Conservation (phyloP, 768 basidiomycete genomes). For the Glaciozyma martinii region DNA sequence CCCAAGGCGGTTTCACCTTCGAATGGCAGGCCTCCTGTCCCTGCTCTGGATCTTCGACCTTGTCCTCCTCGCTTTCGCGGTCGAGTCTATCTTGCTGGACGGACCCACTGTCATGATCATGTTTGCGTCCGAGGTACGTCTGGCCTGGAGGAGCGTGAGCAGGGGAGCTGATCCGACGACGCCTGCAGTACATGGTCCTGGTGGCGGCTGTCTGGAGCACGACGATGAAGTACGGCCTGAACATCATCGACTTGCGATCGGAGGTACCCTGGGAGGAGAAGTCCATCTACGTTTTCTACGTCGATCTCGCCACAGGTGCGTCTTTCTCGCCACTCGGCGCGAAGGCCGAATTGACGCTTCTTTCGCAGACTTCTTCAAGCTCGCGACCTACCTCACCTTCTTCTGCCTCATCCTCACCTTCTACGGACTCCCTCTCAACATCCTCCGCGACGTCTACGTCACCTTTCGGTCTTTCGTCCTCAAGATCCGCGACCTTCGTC, state of each 20-base stretch:
- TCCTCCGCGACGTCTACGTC: constrained; percentile 92
- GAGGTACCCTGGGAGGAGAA: constrained; percentile 95
- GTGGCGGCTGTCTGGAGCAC: constrained; percentile 70
- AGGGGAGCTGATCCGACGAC: background rate
- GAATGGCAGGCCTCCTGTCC: constrained; percentile 64
- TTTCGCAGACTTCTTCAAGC: constrained; percentile 74
- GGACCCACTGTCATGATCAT: constrained; percentile 87
- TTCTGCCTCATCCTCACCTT: constrained; percentile 88
- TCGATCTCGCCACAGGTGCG: constrained; percentile 81
- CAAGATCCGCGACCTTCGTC: constrained; percentile 73
- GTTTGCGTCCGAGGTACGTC: constrained; percentile 79
- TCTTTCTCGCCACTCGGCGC: background rate
- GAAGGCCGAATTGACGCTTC: background rate
- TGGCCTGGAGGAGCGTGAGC: background rate
- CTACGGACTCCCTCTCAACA: constrained; percentile 91
- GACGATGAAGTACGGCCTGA: constrained; percentile 71
- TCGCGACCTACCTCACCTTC: constrained; percentile 84
- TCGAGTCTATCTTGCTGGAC: constrained; percentile 66
- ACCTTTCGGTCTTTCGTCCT: constrained; percentile 86
- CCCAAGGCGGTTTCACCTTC: constrained; percentile 78
- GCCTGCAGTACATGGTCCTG: constrained; percentile 70
- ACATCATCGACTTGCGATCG: constrained; percentile 64
- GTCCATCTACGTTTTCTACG: constrained; percentile 93
- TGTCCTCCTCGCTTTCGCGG: constrained; percentile 66
- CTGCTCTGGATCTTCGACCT: constrained; percentile 68